These are phyloP conservation scores for Coelastrella sp. DNA, from an alignment of 139 green algal genomes.

Conservation along the genomic window DNA sequence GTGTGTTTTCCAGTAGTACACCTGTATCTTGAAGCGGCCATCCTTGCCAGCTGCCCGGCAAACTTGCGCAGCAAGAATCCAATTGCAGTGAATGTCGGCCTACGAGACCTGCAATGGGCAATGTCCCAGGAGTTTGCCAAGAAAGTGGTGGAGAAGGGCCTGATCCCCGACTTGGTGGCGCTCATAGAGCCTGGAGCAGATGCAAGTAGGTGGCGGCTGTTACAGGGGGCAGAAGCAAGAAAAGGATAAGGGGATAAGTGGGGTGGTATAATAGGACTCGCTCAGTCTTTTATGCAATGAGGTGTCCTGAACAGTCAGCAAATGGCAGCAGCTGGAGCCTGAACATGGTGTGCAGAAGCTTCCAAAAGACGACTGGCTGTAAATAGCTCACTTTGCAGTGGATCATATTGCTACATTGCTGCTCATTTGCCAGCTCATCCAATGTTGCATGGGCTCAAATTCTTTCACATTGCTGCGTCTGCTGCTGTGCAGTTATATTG, in stretches of 20 bases:
- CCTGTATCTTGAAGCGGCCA: neutral
- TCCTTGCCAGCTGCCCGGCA: neutral
- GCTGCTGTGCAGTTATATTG: conserved; percentile 18
- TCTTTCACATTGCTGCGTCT: neutral
- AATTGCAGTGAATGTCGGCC: neutral
- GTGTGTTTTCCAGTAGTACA: neutral
- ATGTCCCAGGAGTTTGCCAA: neutral
- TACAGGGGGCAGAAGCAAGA: neutral
- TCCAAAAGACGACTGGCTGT: too few species aligned
- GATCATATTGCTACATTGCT: too few species aligned
- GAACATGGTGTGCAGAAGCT: too few species aligned
- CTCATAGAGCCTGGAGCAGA: conserved; percentile 22
- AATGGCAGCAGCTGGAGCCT: too few species aligned
- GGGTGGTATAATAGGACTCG: too few species aligned
- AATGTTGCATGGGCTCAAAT: too few species aligned
- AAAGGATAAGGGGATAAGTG: too few species aligned
- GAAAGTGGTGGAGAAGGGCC: neutral
- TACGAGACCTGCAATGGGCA: neutral
- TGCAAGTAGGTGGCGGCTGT: neutral
- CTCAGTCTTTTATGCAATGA: too few species aligned
- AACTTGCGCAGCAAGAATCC: neutral
- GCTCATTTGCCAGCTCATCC: too few species aligned
- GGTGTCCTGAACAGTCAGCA: too few species aligned
- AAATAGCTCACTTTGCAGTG: too few species aligned
- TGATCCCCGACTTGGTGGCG: neutral